Conservation (phyloP, 2,329 filamentous ascomycete genomes). For the Celoporthe dispersa region DNA sequence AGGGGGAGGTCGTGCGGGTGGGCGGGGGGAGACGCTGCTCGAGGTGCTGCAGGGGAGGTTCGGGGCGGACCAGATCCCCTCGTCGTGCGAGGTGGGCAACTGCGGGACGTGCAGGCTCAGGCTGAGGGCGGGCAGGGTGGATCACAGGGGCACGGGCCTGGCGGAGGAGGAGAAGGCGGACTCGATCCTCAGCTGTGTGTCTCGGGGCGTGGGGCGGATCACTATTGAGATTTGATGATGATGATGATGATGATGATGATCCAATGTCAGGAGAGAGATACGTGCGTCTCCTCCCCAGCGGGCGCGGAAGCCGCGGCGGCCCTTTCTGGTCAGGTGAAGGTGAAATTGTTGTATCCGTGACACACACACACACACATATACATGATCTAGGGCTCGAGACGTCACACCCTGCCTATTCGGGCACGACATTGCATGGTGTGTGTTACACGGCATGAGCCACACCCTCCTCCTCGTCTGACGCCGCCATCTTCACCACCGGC, state of each 20-base stretch:
- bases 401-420: too few species aligned
- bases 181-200: constrained; percentile 57
- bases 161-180: constrained; percentile 48
- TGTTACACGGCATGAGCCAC: constrained; percentile 7
- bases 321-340: too few species aligned
- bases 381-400: too few species aligned
- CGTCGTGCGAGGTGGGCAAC: constrained; percentile 59
- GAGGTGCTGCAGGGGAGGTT: constrained; percentile 51
- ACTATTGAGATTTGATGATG: constrained; percentile 49
- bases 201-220: constrained; percentile 55
- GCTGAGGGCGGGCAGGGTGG: constrained; percentile 48
- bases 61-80: constrained; percentile 45
- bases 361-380: too few species aligned
- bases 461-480: background rate
- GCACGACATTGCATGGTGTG: background rate
- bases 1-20: constrained; percentile 47
- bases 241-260: background rate
- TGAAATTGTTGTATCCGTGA: too few species aligned
- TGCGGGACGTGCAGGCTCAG: constrained; percentile 56
- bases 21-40: constrained; percentile 54
- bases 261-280: background rate
- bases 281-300: too few species aligned
- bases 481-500: constrained; percentile 9
- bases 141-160: constrained; percentile 55
- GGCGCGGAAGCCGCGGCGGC: too few species aligned